Evolutionary conservation across 768 basidiomycete genomes (phyloP).

Genomic region (Termitomyces sp.): DNA sequence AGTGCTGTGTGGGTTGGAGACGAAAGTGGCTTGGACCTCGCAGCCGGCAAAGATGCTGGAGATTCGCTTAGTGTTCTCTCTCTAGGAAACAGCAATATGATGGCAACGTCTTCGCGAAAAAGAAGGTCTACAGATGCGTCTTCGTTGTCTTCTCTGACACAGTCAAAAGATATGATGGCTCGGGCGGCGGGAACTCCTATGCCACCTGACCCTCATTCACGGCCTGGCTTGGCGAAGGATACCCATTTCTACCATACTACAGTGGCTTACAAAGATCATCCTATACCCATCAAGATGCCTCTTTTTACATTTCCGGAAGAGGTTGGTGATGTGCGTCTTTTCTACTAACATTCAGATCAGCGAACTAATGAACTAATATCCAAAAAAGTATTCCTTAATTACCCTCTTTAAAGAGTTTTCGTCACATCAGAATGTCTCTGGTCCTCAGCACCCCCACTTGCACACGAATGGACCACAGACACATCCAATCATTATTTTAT

Average conservation of each 20-base stretch:
- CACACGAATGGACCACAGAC: conserved; percentile 90
- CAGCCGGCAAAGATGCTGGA: conserved; percentile 40
- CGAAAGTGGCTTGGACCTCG: conserved; percentile 56
- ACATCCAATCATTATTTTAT: conserved; percentile 91
- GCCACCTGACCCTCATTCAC: conserved; percentile 46
- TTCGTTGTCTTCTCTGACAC: conserved; percentile 62
- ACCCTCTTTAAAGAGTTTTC: conserved; percentile 84
- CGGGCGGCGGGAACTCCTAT: conserved; percentile 34
- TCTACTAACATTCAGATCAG: background rate
- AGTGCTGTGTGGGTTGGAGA: conserved; percentile 86
- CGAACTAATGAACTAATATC: background rate
- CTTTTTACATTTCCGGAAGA: conserved; percentile 89
- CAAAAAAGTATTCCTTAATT: conserved; percentile 84
- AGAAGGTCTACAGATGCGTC: conserved; percentile 74
- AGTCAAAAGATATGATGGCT: conserved; percentile 39
- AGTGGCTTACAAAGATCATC: conserved; percentile 80
- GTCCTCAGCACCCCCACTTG: conserved; percentile 86
- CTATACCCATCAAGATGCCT: conserved; percentile 89
- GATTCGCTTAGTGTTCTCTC: conserved; percentile 46
- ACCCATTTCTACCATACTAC: conserved; percentile 92
- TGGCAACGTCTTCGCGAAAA: conserved; percentile 44
- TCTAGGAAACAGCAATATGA: conserved; percentile 36
- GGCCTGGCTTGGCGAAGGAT: conserved; percentile 67
- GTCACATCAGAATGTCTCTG: conserved; percentile 54
- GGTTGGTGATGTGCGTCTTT: conserved; percentile 82